phyloP scores from a whole-genome alignment of 345 rosid genomes.

The Brassica napus region DNA sequence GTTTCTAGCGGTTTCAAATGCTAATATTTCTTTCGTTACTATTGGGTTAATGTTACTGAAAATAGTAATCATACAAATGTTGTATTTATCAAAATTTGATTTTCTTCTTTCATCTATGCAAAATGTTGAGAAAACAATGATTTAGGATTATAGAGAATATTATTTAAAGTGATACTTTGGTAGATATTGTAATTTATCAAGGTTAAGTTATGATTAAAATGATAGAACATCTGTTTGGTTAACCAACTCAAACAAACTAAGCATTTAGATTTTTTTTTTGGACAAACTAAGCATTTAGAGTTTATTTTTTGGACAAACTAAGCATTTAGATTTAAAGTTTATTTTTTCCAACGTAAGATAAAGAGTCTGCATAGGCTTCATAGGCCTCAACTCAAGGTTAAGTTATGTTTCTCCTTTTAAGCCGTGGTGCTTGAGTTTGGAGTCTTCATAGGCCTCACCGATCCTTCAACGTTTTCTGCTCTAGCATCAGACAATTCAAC shows the following conservation, averaged over 20 bases:
- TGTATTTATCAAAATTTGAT: not conserved
- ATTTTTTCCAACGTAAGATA: conserved; percentile 29
- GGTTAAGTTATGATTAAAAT: conserved; percentile 15
- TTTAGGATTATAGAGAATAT: not conserved
- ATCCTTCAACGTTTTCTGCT: conserved; percentile 21
- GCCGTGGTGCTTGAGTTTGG: conserved; percentile 11
- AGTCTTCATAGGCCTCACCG: conserved; percentile 8
- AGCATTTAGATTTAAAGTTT: not conserved
- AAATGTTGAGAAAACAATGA: not conserved
- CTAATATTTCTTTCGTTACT: not conserved
- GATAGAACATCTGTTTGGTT: conserved; percentile 14
- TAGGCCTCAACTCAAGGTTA: not conserved
- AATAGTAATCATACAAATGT: not conserved
- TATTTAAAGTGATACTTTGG: not conserved
- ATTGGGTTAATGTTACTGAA: not conserved
- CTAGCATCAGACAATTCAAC: conserved; percentile 17
- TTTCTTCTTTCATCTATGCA: not conserved
- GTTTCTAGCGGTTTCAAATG: not conserved
- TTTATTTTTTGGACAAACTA: conserved; percentile 22
- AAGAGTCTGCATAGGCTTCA: not conserved
- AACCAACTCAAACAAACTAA: conserved; percentile 15
- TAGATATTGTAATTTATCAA: conserved; percentile 2
- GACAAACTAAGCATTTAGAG: not conserved
- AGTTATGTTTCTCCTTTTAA: not conserved
- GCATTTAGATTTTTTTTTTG: not conserved